Evolutionary conservation across 306 rosid genomes (phyloP), one percentile per base, ranked within the genome.

Genomic region (Corylus americana): DNA sequence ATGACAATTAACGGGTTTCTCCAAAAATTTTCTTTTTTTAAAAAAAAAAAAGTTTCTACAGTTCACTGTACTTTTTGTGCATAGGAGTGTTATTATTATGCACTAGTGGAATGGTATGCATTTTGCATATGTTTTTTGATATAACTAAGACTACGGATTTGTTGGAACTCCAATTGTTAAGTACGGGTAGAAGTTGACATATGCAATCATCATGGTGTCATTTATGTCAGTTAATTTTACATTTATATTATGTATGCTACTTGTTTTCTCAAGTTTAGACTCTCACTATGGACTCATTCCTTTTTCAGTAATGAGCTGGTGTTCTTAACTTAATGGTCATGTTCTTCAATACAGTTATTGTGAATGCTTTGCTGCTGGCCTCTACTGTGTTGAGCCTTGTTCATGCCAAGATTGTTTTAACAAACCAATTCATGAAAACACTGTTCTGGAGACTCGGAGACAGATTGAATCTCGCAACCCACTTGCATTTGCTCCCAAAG

Each of bases 401-500:
- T 79, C 92, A 39, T 94, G 98, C 81, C 92, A 82, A 54, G 91
- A 90, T 11, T 94, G 98, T 81, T 87, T 91, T 83, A 94, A 92
- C 89, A 91, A 91, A 66, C 93, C 89, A 59, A 88, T 92, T 68
- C 91, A 92, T 79, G 93, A 88, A 80, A 92, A 92, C 54, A 85
- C 86, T 14, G 97, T 94, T 77, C 89, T 86, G 79, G 86, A 89
- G 79, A 84, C 93, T 79, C 93, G 97, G 71, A 88, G 87, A 86
- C 93, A 89, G 85, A 92, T 91, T 3, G 91, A 90, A 83, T 91
- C 95, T 80, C 92, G 96, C 70, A 89, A 94, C 74, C 98, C 98
- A 7, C 94, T 89, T 80, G 98, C 98, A 53, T 95, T 95, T 89
- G 92, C 98, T 86, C 98, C 98, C 17, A 92, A 92, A 91, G 94